Evolutionary conservation across 2,329 filamentous ascomycete genomes (phyloP).

Genomic region (Monosporascus sp.): DNA sequence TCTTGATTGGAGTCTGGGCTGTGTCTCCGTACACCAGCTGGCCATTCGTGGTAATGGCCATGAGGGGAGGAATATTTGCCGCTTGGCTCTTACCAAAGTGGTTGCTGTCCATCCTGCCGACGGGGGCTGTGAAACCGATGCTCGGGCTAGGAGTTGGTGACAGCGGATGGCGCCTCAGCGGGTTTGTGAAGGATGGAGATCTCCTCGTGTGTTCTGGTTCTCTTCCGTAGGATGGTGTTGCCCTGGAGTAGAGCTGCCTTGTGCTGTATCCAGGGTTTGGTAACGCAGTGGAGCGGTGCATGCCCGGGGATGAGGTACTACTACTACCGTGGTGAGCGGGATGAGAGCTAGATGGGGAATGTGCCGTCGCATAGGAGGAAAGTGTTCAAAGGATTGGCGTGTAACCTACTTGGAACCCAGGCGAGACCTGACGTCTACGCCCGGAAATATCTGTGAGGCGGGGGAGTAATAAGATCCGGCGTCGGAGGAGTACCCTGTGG

Average conservation of each 20-base stretch:
- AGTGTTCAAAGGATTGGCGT: conserved; percentile 11
- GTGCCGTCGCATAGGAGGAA: conserved; percentile 9
- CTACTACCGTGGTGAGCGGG: conserved; percentile 35
- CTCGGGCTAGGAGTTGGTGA: conserved; percentile 47
- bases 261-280: conserved; percentile 46
- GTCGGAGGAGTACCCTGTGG: conserved; percentile 45
- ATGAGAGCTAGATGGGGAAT: conserved; percentile 6
- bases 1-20: conserved; percentile 48
- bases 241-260: conserved; percentile 48
- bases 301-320: conserved; percentile 46
- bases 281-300: conserved; percentile 49
- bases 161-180: conserved; percentile 45
- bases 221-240: conserved; percentile 45
- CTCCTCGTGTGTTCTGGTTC: conserved; percentile 43
- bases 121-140: conserved; percentile 35
- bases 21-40: conserved; percentile 56
- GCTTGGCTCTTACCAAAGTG: conserved; percentile 36
- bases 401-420: conserved; percentile 49
- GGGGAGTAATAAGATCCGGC: conserved; percentile 42
- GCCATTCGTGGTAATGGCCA: conserved; percentile 45
- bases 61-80: conserved; percentile 47
- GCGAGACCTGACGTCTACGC: conserved; percentile 48
- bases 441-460: conserved; percentile 39
- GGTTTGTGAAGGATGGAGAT: conserved; percentile 45
- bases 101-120: conserved; percentile 43